Evolutionary conservation across 2,329 filamentous ascomycete species (phyloP), one percentile per base, ranked within the genome.

Genomic region (Neoascochyta sp.): DNA sequence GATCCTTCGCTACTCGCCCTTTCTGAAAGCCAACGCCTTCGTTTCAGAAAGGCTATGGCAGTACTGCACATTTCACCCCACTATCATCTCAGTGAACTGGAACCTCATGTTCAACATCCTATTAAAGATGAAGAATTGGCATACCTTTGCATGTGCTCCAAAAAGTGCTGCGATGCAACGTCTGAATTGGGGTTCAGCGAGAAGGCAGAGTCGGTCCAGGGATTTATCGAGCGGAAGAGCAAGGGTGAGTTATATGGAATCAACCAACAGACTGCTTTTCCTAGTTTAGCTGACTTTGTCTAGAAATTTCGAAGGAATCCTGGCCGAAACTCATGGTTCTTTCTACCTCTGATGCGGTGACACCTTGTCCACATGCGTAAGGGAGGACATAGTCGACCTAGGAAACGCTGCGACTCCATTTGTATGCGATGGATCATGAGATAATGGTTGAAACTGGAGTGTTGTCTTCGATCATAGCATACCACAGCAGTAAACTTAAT

Each of bases 301-400:
- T 9, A 42, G 39, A 39, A n/a, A 19, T 43, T 2, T 17, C 24
- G 7, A 31, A 34, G 14, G 19, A 32, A 16, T 11, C 26, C 3
- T 40, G 37, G 37, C 33, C 33, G 12, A 15, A 36, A 16, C 22
- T 34, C 2, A 33, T 36, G 25, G 10, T 26, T 9, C 16, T 40
- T 2, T 19, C 33, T 11, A 14, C 27, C 0, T 39, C 35, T 8
- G 27, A 28, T 21, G 21, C 24, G 9, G 27, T 33, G 4, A n/a
- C n/a, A n/a, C n/a, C n/a, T n/a, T n/a, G n/a, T n/a, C n/a, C n/a
- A n/a, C n/a, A n/a, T n/a, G n/a, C n/a, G n/a, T n/a, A n/a, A n/a
- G n/a, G n/a, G n/a, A n/a, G n/a, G n/a, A n/a, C n/a, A n/a, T n/a
- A n/a, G n/a, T n/a, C n/a, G n/a, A n/a, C n/a, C n/a, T n/a, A n/a